phyloP scores from a whole-genome alignment of 2,329 filamentous ascomycete genomes.

The Cordyceps pruinosa region DNA sequence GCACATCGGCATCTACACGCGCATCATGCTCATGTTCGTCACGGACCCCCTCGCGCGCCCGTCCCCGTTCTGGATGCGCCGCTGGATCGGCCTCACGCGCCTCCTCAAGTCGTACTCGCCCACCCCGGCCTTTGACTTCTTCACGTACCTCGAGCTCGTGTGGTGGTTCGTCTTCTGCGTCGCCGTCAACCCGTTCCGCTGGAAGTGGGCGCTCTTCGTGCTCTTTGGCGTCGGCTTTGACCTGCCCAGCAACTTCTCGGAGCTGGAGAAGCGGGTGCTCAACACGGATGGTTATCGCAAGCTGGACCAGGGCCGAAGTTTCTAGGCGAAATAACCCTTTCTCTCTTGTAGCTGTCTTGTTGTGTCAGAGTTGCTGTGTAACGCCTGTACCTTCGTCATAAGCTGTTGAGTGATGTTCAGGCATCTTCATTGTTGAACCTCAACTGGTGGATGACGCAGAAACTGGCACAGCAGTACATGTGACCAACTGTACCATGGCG shows the following conservation, averaged over 20 bases:
- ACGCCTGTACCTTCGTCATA: too few species aligned
- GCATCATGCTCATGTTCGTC: conserved; percentile 80
- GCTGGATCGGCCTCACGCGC: conserved; percentile 80
- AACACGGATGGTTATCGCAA: conserved; percentile 39
- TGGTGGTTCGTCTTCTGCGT: conserved; percentile 84
- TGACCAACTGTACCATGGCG: too few species aligned
- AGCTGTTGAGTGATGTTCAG: too few species aligned
- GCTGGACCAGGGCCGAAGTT: conserved; percentile 17
- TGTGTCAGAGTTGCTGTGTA: too few species aligned
- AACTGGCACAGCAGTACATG: too few species aligned
- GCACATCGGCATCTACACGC: conserved; percentile 85
- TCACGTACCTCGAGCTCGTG: conserved; percentile 76
- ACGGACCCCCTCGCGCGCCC: conserved; percentile 71
- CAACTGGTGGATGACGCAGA: too few species aligned
- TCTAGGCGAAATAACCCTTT: conserved; percentile 7
- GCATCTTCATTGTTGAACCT: too few species aligned
- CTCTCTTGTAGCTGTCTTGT: background rate
- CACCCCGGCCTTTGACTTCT: conserved; percentile 77
- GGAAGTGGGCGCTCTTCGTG: conserved; percentile 85
- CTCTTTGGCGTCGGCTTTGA: conserved; percentile 65
- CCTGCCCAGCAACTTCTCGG: conserved; percentile 60
- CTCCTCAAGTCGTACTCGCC: conserved; percentile 63
- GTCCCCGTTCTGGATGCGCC: conserved; percentile 66
- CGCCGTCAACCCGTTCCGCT: conserved; percentile 74
- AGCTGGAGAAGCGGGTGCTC: conserved; percentile 55